Conservation (phyloP, 2,329 filamentous ascomycete genomes). For the Torrubiella hemipterigena region DNA sequence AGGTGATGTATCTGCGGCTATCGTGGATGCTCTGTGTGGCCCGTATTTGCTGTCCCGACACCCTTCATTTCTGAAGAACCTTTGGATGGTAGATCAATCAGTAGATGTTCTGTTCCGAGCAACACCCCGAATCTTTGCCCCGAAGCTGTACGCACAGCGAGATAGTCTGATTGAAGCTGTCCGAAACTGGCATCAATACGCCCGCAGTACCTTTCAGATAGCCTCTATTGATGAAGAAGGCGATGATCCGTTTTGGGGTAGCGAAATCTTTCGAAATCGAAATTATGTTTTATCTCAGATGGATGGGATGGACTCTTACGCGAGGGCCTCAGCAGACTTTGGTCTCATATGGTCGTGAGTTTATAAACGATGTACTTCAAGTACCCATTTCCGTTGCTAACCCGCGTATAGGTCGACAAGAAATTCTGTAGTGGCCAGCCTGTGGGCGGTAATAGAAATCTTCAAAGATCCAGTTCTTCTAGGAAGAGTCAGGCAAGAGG, state of each 20-base stretch:
- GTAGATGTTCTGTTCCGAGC: background rate
- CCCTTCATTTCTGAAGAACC: background rate
- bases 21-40: background rate
- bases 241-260: conserved; percentile 2
- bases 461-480: background rate
- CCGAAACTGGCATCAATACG: background rate
- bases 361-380: background rate
- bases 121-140: background rate
- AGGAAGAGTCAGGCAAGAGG: background rate
- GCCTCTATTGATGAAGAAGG: background rate
- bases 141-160: background rate
- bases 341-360: conserved; percentile 1
- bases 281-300: background rate
- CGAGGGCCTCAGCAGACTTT: background rate
- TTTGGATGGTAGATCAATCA: background rate
- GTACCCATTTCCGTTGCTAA: background rate
- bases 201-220: background rate
- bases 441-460: conserved; percentile 1
- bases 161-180: background rate
- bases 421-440: background rate
- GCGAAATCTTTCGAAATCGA: background rate
- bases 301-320: background rate
- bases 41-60: background rate
- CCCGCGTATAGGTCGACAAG: background rate
- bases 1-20: background rate